These are phyloP conservation scores for Apocynum venetum DNA, from an alignment of 257 asterid genomes.

Conservation along the genomic window DNA sequence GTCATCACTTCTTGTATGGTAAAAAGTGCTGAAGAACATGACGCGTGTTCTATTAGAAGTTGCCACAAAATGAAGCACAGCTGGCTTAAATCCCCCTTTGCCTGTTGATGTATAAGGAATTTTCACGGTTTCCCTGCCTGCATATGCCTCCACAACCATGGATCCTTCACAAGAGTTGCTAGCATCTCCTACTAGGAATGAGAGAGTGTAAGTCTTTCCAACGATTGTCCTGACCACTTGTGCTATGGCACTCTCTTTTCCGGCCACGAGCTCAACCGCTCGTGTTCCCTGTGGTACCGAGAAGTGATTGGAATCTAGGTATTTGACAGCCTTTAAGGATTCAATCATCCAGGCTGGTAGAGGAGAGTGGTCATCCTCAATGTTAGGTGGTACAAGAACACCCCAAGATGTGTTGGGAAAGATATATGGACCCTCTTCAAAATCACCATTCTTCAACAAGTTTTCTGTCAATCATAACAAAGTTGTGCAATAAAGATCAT, in stretches of 20 bases:
- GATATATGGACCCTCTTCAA: conserved; percentile 89
- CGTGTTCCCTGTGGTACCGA: conserved; percentile 77
- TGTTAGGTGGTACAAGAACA: conserved; percentile 86
- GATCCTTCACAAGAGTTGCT: conserved; percentile 86
- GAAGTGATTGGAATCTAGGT: conserved; percentile 80
- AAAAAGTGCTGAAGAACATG: conserved; percentile 84
- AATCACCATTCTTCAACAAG: conserved; percentile 75
- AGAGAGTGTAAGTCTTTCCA: conserved; percentile 65
- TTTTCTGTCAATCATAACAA: conserved; percentile 49
- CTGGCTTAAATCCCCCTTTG: conserved; percentile 83
- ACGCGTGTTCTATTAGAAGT: conserved; percentile 50
- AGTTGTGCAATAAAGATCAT: background rate
- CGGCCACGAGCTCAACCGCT: conserved; percentile 87
- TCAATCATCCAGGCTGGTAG: conserved; percentile 98
- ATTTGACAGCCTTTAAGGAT: conserved; percentile 84
- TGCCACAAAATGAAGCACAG: conserved; percentile 69
- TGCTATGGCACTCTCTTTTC: conserved; percentile 93
- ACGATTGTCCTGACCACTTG: conserved; percentile 61
- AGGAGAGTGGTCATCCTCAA: conserved; percentile 89
- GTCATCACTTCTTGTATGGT: conserved; percentile 85
- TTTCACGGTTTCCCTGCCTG: conserved; percentile 66
- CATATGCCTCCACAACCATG: conserved; percentile 91
- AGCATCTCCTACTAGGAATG: conserved; percentile 85
- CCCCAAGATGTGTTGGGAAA: conserved; percentile 94
- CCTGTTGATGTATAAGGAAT: conserved; percentile 83